Conservation (phyloP, 495 filamentous ascomycete species). For the Cercophora sp. region DNA sequence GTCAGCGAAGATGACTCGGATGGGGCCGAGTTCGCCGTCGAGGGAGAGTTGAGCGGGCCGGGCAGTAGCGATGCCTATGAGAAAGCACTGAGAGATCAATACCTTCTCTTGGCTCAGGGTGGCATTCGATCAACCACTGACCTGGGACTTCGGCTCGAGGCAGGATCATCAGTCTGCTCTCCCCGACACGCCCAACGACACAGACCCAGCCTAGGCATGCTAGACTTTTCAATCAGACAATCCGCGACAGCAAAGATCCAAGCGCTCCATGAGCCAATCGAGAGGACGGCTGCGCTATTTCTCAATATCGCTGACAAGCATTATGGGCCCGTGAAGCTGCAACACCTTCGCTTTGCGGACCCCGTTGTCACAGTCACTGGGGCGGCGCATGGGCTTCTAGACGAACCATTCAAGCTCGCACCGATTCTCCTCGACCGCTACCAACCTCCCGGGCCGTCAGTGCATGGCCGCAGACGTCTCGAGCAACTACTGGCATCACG, state of each 20-base stretch:
- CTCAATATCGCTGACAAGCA: not conserved
- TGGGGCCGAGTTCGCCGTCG: not conserved
- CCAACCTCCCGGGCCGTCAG: slow-evolving; percentile 22
- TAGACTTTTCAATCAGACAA: slow-evolving; percentile 34
- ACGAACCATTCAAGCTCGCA: slow-evolving; percentile 20
- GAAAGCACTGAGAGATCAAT: slow-evolving; percentile 18
- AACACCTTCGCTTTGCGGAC: slow-evolving; percentile 8
- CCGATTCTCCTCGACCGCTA: slow-evolving; percentile 20
- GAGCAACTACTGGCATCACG: slow-evolving; percentile 20
- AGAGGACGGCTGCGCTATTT: slow-evolving; percentile 4
- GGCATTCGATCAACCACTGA: slow-evolving; percentile 18
- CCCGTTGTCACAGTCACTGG: slow-evolving; percentile 24
- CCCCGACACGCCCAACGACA: slow-evolving; percentile 1
- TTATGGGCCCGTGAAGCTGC: not conserved
- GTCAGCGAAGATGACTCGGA: slow-evolving; percentile 38
- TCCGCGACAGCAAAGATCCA: slow-evolving; percentile 36
- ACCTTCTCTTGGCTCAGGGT: slow-evolving; percentile 16
- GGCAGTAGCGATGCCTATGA: slow-evolving; percentile 5
- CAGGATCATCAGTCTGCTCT: not conserved
- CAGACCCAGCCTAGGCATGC: not conserved
- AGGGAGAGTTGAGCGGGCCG: not conserved
- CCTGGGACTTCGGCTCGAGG: slow-evolving; percentile 19
- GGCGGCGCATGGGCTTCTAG: slow-evolving; percentile 22
- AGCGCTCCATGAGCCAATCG: slow-evolving; percentile 19
- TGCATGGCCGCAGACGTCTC: slow-evolving; percentile 18